These are phyloP conservation scores for Blumeriella jaapii DNA, from an alignment of 2,329 filamentous ascomycete species.

Conservation along the genomic window DNA sequence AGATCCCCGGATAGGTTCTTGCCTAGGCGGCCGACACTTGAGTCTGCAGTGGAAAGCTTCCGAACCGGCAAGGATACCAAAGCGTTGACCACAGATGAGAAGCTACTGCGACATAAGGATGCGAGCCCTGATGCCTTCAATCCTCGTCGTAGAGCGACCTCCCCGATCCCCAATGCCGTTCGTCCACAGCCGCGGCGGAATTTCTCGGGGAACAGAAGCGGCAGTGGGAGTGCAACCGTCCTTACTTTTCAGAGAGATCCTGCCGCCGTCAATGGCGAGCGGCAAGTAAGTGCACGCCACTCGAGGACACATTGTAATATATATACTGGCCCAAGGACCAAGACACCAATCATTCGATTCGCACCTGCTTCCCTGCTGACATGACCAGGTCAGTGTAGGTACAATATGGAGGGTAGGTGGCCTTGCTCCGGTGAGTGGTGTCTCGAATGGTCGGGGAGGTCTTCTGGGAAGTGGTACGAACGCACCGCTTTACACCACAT, in stretches of 20 bases:
- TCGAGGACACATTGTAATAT: neutral
- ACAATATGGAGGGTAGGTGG: constrained; percentile 71
- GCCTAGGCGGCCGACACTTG: constrained; percentile 33
- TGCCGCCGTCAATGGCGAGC: constrained; percentile 17
- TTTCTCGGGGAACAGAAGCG: constrained; percentile 19
- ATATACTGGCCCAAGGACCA: too few relatives aligned
- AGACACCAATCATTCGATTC: too few relatives aligned
- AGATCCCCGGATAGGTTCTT: constrained; percentile 47
- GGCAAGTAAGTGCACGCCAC: constrained; percentile 21
- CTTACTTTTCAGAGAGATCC: constrained; percentile 25
- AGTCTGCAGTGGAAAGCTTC: constrained; percentile 35
- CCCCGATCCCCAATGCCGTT: constrained; percentile 15
- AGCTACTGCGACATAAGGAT: constrained; percentile 32
- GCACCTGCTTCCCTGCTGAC: too few relatives aligned
- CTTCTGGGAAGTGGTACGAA: constrained; percentile 60
- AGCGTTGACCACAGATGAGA: constrained; percentile 36
- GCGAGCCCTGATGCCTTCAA: constrained; percentile 41
- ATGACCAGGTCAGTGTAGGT: constrained; percentile 47
- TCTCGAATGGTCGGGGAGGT: constrained; percentile 52
- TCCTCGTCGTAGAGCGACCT: constrained; percentile 25
- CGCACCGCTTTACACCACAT: constrained; percentile 51
- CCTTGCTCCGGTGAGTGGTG: constrained; percentile 43
- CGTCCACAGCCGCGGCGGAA: constrained; percentile 12
- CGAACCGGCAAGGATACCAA: constrained; percentile 37
- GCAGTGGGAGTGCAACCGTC: constrained; percentile 21